Base-by-base conservation (phyloP, 306 rosid genomes). In the Malus asiatica region DNA sequence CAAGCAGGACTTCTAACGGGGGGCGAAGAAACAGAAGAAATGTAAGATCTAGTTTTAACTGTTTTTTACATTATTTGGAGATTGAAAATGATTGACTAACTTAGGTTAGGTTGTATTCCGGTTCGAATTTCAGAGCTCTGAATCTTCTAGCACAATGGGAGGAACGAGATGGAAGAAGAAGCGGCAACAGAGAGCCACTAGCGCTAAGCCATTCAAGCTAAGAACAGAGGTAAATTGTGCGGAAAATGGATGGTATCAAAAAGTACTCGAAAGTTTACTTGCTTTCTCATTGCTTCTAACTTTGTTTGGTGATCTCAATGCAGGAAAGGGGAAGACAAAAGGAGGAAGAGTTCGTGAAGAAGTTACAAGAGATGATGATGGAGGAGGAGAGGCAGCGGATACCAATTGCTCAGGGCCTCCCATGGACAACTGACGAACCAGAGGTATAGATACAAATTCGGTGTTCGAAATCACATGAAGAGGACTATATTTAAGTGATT, bases 381-480 rank as follows among this genome's bases (percentile, higher is more conserved):
- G 93, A 90, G 85, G 94, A 96, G 79, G 98, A 90, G 85, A 90
- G 77, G 38, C 87, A 83, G 68, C 83, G 98, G 71, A 84, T 92
- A 71, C 99, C 98, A 10, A 53, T 90, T 76, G 99, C 99, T 48
- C 97, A 92, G 74, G 98, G 99, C 69, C 97, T 96, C 76, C 99
- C 99, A 60, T 93, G 91, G 93, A 96, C 99, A 66, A 96, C 93
- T 12, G 97, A 96, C 83, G 97, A 96, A 80, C 97, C 99, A 27
- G 93, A 96, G 97, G 99, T 68, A 22, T 59, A 13, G 22, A 51
- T 73, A 60, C 10, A 51, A 42, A 48, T 46, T 40, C 53, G 5
- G 4, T 11, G 25, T 33, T 11, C 16, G 8, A 58, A 18, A 77
- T 55, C 55, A 61, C 16, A 22, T 6, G 18, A 55, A 52, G 8